phyloP scores from a whole-genome alignment of 345 rosid species.

The Rubroshorea leprosula region DNA sequence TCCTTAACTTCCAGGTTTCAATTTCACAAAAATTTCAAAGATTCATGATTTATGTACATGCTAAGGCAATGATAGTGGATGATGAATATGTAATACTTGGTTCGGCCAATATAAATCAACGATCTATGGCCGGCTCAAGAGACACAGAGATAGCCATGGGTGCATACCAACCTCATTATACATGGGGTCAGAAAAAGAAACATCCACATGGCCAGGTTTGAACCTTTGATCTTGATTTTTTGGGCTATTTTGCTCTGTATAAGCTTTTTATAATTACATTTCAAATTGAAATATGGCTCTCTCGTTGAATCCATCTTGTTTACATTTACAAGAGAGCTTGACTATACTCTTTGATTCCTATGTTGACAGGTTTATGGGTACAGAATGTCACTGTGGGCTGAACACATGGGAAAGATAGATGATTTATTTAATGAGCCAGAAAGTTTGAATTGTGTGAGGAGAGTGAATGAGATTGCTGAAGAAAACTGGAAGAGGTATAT shows the following conservation, averaged over 20 bases:
- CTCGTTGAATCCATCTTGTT: too few relatives aligned
- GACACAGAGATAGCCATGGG: slow-evolving; percentile 90
- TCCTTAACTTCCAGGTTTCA: slow-evolving; percentile 39
- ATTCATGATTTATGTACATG: slow-evolving; percentile 77
- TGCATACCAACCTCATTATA: slow-evolving; percentile 54
- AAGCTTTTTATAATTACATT: too few relatives aligned
- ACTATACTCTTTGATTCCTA: too few relatives aligned
- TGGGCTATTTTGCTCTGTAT: background rate
- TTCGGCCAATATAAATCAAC: slow-evolving; percentile 75
- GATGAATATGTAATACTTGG: slow-evolving; percentile 71
- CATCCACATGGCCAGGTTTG: slow-evolving; percentile 71
- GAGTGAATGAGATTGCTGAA: slow-evolving; percentile 57
- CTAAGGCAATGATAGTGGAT: slow-evolving; percentile 77
- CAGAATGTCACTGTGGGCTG: slow-evolving; percentile 90
- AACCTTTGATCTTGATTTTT: background rate
- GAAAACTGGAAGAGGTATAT: slow-evolving; percentile 69
- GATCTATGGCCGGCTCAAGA: slow-evolving; percentile 76
- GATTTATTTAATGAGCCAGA: slow-evolving; percentile 48
- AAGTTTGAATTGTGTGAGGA: slow-evolving; percentile 46
- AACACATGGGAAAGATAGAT: slow-evolving; percentile 55
- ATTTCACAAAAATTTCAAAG: slow-evolving; percentile 43
- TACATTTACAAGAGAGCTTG: too few relatives aligned
- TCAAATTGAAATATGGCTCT: too few relatives aligned
- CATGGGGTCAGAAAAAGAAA: slow-evolving; percentile 42
- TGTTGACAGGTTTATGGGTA: slow-evolving; percentile 60